Base-by-base conservation (phyloP, 371 early-diverging fungal species). In the Sporodiniella umbellata region DNA sequence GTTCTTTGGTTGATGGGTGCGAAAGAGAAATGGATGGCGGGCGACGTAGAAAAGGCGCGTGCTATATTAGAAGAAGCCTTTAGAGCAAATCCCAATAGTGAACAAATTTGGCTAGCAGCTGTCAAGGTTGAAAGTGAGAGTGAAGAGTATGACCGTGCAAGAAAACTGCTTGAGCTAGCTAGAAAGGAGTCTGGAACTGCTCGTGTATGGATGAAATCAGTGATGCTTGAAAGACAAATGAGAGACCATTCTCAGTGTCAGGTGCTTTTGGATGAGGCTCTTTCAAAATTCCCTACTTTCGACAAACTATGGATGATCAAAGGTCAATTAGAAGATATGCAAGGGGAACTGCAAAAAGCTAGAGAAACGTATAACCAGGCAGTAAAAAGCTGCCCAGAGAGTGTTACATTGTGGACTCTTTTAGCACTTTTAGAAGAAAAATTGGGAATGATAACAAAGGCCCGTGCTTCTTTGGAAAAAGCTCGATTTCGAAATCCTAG, bases 1-100 rank as follows among this genome's bases (percentile, higher is more conserved):
- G 81, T 90, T 0, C 76, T 97, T 35, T 98, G 97, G 97, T 82
- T 98, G 22, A 95, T 97, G 93, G 88, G 85, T 0, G 98, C 98
- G 42, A 95, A 96, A 63, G 93, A 94, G 53, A 89, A 89, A 63
- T 96, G 97, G 96, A 56, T 86, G 19, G 75, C 81, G n/a, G 90
- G 88, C 6, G 89, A 95, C 69, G 81, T 96, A 1, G 76, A 83
- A n/a, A 92, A 84, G 17, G 98, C 97, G 4, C 85, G 93, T 45
- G 73, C 72, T 3, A 89, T 95, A 48, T 72, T 98, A 33, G 86
- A 83, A 43, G 83, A 87, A 49, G 96, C 97, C 0, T 94, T 94
- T 70, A 72, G 80, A 26, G 94, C 95, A 21, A 95, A 96, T 58
- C 91, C 95, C 4, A 85, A 88, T 52, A 89, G 89, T 31, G 96